A percentile compares a stretch with the other conserved stretches of the same genome.
Conservation (phyloP, 345 rosid species). For the Turnera subulata region DNA sequence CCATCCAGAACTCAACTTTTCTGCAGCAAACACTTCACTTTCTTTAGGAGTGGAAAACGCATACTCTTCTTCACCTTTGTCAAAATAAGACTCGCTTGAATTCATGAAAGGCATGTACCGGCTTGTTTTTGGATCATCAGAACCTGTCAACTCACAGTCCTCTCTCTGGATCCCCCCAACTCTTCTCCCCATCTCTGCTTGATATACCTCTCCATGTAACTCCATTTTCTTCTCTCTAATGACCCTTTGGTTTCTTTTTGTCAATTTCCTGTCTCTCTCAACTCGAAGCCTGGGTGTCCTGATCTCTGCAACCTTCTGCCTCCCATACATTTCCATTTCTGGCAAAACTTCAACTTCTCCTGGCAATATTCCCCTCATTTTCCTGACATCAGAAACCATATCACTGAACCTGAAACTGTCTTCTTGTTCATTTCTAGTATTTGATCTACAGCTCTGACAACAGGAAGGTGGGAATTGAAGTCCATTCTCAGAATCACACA, state of each 20-base stretch:
- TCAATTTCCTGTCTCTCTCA: conserved; percentile 35
- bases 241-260: conserved; percentile 31
- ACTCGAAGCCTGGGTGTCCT: conserved; percentile 48
- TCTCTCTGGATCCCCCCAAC: conserved; percentile 5
- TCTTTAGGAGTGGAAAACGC: conserved; percentile 15
- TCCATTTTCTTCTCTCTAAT: conserved; percentile 26
- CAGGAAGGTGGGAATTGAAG: conserved; percentile 18
- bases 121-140: conserved; percentile 14
- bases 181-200: background rate
- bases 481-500: conserved; percentile 32
- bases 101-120: conserved; percentile 9
- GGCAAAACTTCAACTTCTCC: conserved; percentile 27
- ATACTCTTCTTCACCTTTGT: conserved; percentile 26
- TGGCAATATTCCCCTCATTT: conserved; percentile 37
- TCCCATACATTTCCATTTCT: conserved; percentile 16
- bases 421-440: conserved; percentile 26
- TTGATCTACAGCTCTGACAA: conserved; percentile 30
- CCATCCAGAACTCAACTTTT: conserved; percentile 28
- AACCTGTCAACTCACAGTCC: conserved; percentile 19
- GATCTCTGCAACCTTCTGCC: conserved; percentile 34
- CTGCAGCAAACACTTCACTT: conserved; percentile 1
- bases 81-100: conserved; percentile 16
- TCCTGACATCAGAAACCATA: conserved; percentile 39
- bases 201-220: background rate
- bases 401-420: conserved; percentile 32